These are phyloP conservation scores for Sporothrix luriei DNA, from an alignment of 2,329 filamentous ascomycete species.

Conservation along the genomic window DNA sequence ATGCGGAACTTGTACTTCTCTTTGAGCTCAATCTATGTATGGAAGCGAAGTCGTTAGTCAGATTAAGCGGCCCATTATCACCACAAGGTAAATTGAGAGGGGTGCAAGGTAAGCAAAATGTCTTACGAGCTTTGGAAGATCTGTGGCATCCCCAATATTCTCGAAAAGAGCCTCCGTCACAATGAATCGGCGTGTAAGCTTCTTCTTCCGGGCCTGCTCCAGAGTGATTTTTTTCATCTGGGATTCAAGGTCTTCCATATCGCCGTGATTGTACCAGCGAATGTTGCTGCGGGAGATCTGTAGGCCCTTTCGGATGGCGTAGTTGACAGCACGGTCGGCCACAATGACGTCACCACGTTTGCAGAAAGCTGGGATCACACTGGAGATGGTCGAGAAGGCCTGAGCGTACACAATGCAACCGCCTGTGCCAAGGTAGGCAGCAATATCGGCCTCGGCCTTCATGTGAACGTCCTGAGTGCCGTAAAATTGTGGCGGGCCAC, in stretches of 20 bases:
- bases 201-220: conserved; percentile 82
- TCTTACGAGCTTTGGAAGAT: conserved; percentile 81
- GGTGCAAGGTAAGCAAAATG: not conserved
- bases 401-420: conserved; percentile 95
- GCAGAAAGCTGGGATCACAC: conserved; percentile 93
- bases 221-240: conserved; percentile 83
- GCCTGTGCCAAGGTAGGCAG: conserved; percentile 81
- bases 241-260: conserved; percentile 88
- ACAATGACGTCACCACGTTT: conserved; percentile 98
- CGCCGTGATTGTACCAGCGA: conserved; percentile 92
- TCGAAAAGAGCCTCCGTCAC: conserved; percentile 96
- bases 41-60: not conserved
- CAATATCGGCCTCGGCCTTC: conserved; percentile 93
- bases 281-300: conserved; percentile 91
- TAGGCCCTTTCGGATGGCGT: conserved; percentile 88
- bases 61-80: not conserved
- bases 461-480: conserved; percentile 98
- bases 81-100: not conserved
- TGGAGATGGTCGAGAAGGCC: conserved; percentile 94
- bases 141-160: conserved; percentile 78
- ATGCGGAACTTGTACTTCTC: conserved; percentile 97
- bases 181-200: conserved; percentile 88
- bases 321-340: conserved; percentile 90
- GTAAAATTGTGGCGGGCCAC: conserved; percentile 96
- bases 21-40: conserved; percentile 77